Base-by-base conservation (phyloP, 2,329 filamentous ascomycete genomes). In the Colletotrichum godetiae region DNA sequence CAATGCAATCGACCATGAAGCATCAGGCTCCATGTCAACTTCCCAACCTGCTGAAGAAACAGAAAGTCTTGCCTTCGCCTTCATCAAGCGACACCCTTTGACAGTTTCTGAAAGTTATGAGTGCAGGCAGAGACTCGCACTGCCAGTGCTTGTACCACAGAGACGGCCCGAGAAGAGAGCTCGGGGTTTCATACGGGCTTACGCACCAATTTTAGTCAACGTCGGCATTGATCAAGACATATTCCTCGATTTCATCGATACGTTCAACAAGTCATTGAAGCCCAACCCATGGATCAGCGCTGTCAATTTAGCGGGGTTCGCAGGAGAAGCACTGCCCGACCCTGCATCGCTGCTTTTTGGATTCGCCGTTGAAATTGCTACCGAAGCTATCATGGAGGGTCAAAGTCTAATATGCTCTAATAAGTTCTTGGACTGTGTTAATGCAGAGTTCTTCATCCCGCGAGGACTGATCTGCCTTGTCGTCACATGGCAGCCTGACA, bases 391-490 rank as follows among this genome's bases (percentile, higher is more conserved):
- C 1, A 83, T 84, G 67, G 83, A 86, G 63, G 78, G 82, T 0
- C 81, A 84, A 35, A 81, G 80, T 11, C 82, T 82, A 22, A 79
- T 81, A 76, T 80, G 84, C 55, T 84, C 86, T 0, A 91, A 90
- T 76, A 81, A 78, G 0, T 92, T 89, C 77, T 83, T 92, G 19
- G 85, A 90, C 75, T 80, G 82, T 46, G 84, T 90, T 76, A 92
- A 92, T 76, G 82, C 86, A 10, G 82, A 87, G 3, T 86, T 90
- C 72, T 92, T 92, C 78, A 84, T 83, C 59, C 89, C 90, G 0
- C 85, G 84, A 2, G 90, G 90, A 0, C 82, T 92, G 0, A 88
- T 86, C 13, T 79, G 77, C 4, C 53, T 83, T 24, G 82, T 92
- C 49, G 85, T 91, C 80, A 87, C 87, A 1, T 90, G 84, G 81